A percentile compares a stretch with the other conserved stretches of the same genome.
These are phyloP conservation scores for Pelargonium nanum DNA, from an alignment of 345 rosid genomes.

Conservation along the genomic window DNA sequence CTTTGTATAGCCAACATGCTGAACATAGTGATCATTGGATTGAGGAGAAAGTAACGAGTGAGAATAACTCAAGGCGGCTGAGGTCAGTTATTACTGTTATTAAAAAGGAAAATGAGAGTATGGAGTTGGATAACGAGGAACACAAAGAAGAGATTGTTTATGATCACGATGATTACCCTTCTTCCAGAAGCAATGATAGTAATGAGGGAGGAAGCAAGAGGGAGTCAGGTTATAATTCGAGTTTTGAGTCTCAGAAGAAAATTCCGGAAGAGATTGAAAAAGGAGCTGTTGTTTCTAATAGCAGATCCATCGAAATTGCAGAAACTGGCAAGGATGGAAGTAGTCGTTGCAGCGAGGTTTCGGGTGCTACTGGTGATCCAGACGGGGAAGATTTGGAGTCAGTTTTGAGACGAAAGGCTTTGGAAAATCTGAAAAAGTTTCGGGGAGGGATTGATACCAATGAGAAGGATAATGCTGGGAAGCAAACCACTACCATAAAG, in stretches of 20 bases:
- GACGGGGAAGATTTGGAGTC: constrained; percentile 48
- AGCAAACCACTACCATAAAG: constrained; percentile 13
- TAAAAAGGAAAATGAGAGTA: constrained; percentile 17
- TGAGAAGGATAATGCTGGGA: constrained; percentile 16
- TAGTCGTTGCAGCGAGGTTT: constrained; percentile 16
- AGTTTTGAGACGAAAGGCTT: constrained; percentile 55
- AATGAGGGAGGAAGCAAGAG: constrained; percentile 24
- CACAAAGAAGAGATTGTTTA: constrained; percentile 38
- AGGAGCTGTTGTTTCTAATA: constrained; percentile 17
- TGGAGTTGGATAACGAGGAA: constrained; percentile 19
- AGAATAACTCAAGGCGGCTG: constrained; percentile 30
- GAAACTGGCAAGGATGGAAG: constrained; percentile 13
- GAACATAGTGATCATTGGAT: constrained; percentile 21
- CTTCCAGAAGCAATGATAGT: constrained; percentile 39
- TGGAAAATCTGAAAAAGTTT: constrained; percentile 64
- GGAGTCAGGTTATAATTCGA: constrained; percentile 18
- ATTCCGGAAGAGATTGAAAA: constrained; percentile 19
- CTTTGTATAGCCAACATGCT: constrained; percentile 15
- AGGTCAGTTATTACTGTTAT: constrained; percentile 48
- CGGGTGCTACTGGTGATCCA: constrained; percentile 10
- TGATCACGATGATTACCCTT: constrained; percentile 49
- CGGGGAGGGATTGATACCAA: constrained; percentile 22
- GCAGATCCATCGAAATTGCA: constrained; percentile 5
- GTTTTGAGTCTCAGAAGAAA: constrained; percentile 16
- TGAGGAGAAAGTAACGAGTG: constrained; percentile 25